Percentiles rank a stretch among this genome's conserved stretches.
phyloP scores from a whole-genome alignment of 108 stramenopile species.

The Nitzschia sp. region DNA sequence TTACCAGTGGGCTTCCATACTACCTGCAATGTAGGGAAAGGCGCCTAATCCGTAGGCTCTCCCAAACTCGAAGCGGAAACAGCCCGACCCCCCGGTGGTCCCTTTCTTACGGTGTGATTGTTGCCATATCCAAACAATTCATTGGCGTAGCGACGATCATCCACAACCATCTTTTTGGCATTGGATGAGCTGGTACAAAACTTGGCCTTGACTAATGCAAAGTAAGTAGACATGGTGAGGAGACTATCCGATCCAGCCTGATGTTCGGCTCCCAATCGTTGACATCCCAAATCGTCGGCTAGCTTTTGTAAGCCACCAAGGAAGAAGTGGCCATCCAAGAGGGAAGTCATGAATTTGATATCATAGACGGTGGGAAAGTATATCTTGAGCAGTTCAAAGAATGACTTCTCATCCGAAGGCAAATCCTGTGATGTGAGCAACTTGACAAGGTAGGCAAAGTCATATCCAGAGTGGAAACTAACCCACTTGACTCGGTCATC shows the following conservation, averaged over 20 bases:
- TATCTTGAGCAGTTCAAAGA: conserved; percentile 89
- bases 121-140: conserved; percentile 88
- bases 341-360: conserved; percentile 96
- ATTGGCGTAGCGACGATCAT: conserved; percentile 83
- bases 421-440: conserved; percentile 79
- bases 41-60: too few species aligned
- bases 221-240: conserved; percentile 94
- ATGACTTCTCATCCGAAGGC: conserved; percentile 79
- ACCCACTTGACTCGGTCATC: conserved; percentile 96
- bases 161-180: conserved; percentile 45
- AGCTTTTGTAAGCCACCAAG: conserved; percentile 92
- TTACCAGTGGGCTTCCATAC: too few species aligned
- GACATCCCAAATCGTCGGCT: conserved; percentile 91
- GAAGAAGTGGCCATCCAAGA: conserved; percentile 78
- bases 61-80: background rate
- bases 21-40: too few species aligned
- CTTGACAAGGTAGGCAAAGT: conserved; percentile 97
- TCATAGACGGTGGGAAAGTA: conserved; percentile 99
- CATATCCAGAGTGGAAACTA: conserved; percentile 97
- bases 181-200: conserved; percentile 36
- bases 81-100: conserved; percentile 19
- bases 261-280: conserved; percentile 97
- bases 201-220: conserved; percentile 82
- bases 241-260: conserved; percentile 97
- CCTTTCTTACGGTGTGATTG: conserved; percentile 86